Percentiles rank a stretch among this genome's conserved stretches.
Conservation (phyloP, 2,329 filamentous ascomycete species). For the Graphium sp. region DNA sequence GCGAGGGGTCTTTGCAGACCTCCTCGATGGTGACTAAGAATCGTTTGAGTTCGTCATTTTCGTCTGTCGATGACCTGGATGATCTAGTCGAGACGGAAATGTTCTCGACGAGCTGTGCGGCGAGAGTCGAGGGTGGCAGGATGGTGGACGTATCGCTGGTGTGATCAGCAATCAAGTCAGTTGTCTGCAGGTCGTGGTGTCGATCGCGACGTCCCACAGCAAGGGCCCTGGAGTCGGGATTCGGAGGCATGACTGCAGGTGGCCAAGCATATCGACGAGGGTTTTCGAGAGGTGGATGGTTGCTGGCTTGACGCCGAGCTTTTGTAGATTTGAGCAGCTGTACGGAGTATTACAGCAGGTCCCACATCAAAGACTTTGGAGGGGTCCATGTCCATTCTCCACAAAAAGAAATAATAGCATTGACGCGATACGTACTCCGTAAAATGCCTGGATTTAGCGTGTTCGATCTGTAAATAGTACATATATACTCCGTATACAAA, state of each 20-base stretch:
- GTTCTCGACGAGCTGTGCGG: conserved; percentile 73
- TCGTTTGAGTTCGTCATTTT: conserved; percentile 58
- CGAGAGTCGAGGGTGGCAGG: conserved; percentile 63
- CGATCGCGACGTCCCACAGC: no score
- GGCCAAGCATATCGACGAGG: no score
- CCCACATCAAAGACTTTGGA: conserved; percentile 1
- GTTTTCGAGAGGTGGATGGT: no score
- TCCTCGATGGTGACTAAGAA: conserved; percentile 42
- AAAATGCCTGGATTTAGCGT: not conserved
- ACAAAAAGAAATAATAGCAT: not conserved
- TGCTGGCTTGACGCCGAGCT: no score
- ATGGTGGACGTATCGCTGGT: no score
- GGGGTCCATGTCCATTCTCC: no score
- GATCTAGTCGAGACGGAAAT: conserved; percentile 50
- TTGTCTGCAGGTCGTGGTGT: no score
- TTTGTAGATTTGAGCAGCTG: no score
- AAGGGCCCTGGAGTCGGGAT: no score
- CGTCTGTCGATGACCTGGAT: conserved; percentile 35
- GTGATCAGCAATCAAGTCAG: conserved; percentile 4
- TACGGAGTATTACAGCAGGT: not conserved
- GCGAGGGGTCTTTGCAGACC: conserved; percentile 29
- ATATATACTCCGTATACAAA: conserved; percentile 1
- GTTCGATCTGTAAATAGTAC: not conserved
- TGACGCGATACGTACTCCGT: not conserved
- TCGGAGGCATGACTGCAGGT: no score